Base-by-base conservation (phyloP, 148 eudicot genomes). In the Suaeda aralocaspica region DNA sequence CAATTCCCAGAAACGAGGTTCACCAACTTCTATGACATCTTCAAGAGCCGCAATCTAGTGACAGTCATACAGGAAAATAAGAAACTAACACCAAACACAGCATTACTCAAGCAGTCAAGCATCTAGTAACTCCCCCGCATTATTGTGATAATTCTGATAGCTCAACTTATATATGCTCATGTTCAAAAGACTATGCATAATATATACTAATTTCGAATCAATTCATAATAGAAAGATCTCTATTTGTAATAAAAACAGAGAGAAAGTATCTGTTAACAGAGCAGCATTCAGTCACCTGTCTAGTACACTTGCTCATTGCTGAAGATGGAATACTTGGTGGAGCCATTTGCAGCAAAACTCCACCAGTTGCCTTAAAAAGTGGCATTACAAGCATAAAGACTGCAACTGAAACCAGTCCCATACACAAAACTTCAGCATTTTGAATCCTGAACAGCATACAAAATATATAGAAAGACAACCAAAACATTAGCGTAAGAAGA, bases 341-440 rank as follows among this genome's bases (percentile, higher is more conserved):
- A 51, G 97, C 89, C 75, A 79, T 86, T 77, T 94, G 99, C 68
- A 94, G 93, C 74, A 94, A 74, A 74, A 91, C 59, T 41, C 96
- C 91, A 57, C 97, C 97, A 15, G 87, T 71, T 24, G 87, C 78
- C 81, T 80, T 94, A 65, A 94, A 94, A 24, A 94, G 87, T 6
- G 99, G 99, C 92, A 86, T 84, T 52, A 88, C 97, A 41, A 94
- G 88, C 88, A 91, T 82, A 77, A 91, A 91, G 28, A 94, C 93
- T 9, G 86, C 80, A 31, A 89, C 92, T 39, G 99, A 89, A 74
- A 94, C 99, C 58, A 94, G 79, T 69, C 99, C 99, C 85, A 94
- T 69, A 74, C 99, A 94, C 77, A 94, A 82, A 26, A 94, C 99
- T 86, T 94, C 99, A 52, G 99, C 99, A 86, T 94, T 94, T 60